A percentile compares a stretch with the other conserved stretches of the same genome.
phyloP scores from a whole-genome alignment of 164 flowering plant genomes.

The Stephania cephalantha region DNA sequence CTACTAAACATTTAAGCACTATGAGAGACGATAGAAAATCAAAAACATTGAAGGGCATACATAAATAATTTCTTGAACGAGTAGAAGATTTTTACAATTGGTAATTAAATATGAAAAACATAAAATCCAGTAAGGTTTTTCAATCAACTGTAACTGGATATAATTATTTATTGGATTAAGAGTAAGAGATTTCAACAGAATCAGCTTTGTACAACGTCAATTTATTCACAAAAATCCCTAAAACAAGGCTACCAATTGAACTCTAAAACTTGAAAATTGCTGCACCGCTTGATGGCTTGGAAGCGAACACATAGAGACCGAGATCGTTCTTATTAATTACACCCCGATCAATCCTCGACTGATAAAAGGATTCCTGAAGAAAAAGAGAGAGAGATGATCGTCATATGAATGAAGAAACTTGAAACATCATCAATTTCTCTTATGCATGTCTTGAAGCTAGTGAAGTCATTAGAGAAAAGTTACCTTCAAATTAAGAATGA shows the following conservation, averaged over 20 bases:
- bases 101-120: too few relatives aligned
- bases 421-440: neutral
- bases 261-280: conserved; percentile 66
- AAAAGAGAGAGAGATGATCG: neutral
- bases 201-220: neutral
- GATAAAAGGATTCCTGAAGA: conserved; percentile 59
- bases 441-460: neutral
- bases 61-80: too few relatives aligned
- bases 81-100: too few relatives aligned
- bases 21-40: too few relatives aligned
- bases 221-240: neutral
- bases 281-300: conserved; percentile 94
- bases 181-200: too few relatives aligned
- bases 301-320: conserved; percentile 79
- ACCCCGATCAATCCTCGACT: conserved; percentile 67
- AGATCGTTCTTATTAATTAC: conserved; percentile 57
- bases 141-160: too few relatives aligned
- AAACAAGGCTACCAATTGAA: neutral
- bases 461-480: neutral
- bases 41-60: too few relatives aligned
- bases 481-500: conserved; percentile 79
- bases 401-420: neutral
- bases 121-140: too few relatives aligned
- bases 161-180: too few relatives aligned
- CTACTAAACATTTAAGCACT: too few relatives aligned